These are phyloP conservation scores for Colletotrichum spinosum DNA, from an alignment of 2,329 filamentous ascomycete species.

Conservation along the genomic window DNA sequence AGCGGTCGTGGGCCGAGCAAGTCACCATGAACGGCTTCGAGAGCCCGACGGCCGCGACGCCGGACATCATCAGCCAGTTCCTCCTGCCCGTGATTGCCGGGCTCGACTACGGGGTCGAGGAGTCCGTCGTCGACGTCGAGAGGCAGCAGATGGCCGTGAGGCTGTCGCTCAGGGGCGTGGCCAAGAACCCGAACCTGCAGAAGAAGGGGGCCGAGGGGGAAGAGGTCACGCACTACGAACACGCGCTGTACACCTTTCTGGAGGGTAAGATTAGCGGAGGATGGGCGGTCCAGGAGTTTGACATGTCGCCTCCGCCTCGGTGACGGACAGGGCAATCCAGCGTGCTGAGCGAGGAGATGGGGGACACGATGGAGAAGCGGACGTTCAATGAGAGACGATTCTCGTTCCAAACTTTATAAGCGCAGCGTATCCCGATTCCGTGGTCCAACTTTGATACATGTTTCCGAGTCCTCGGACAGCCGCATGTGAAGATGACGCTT, in stretches of 20 bases:
- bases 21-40: conserved; percentile 3
- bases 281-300: conserved; percentile 14
- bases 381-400: too few species aligned
- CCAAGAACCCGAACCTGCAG: conserved; percentile 17
- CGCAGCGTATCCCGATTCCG: too few species aligned
- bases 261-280: conserved; percentile 7
- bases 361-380: too few species aligned
- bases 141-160: conserved; percentile 23
- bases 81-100: conserved; percentile 14
- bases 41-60: not conserved
- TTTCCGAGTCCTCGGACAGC: not conserved
- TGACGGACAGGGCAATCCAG: not conserved
- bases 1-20: not conserved
- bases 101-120: conserved; percentile 19
- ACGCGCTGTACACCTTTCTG: conserved; percentile 9
- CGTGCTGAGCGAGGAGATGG: too few species aligned
- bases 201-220: not conserved
- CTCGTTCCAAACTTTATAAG: too few species aligned
- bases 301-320: conserved; percentile 4
- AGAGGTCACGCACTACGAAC: conserved; percentile 10
- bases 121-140: conserved; percentile 14
- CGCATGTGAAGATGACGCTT: conserved; percentile 3
- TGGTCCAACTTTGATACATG: conserved; percentile 7
- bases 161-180: conserved; percentile 14
- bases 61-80: not conserved